Evolutionary conservation across 2,329 filamentous ascomycete species (phyloP), one percentile per base, ranked within the genome.

Genomic region (Cercospora citrullina): DNA sequence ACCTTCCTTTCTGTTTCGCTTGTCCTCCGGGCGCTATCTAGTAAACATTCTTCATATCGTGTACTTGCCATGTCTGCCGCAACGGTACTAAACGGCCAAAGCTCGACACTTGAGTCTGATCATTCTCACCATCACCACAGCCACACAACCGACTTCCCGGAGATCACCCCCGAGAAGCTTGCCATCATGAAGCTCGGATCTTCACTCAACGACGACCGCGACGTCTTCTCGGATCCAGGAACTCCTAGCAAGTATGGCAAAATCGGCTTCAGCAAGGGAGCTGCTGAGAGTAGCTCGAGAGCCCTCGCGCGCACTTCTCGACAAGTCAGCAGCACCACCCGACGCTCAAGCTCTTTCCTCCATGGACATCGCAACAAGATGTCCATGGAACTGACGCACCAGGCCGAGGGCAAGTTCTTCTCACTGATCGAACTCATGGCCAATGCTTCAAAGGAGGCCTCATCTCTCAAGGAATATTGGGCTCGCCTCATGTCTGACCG

Each of bases 371-470:
- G 73, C 51, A 72, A 66, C 66, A 73, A 75, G 59, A 74, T 76
- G 73, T 74, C 75, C 9, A 66, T 70, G 42, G 76, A 77, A 65
- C 64, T 73, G 21, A 75, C 71, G 28, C 66, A 69, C n/a, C 72
- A 77, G 55, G 75, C 75, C 28, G 76, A 77, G 67, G 68, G 65
- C 69, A 77, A 76, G 64, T 77, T 77, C 70, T 72, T 75, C 66
- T 68, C 71, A 14, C 64, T 77, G 66, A 76, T 77, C 23, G 76
- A 77, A 53, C 68, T 77, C 57, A 76, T 77, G 71, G 67, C 71
- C 30, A 75, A 64, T 60, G 76, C 75, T 36, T 75, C 72, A 4
- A 71, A 72, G 18, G 76, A 77, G 60, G 75, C 76, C 5, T 71
- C 72, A 9, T 73, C 73, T 3, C 68, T 77, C 21, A 77, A 75